Percentiles rank a stretch among this genome's conserved stretches.
phyloP scores from a whole-genome alignment of 495 filamentous ascomycete genomes.

The Bryoglossum gracile region DNA sequence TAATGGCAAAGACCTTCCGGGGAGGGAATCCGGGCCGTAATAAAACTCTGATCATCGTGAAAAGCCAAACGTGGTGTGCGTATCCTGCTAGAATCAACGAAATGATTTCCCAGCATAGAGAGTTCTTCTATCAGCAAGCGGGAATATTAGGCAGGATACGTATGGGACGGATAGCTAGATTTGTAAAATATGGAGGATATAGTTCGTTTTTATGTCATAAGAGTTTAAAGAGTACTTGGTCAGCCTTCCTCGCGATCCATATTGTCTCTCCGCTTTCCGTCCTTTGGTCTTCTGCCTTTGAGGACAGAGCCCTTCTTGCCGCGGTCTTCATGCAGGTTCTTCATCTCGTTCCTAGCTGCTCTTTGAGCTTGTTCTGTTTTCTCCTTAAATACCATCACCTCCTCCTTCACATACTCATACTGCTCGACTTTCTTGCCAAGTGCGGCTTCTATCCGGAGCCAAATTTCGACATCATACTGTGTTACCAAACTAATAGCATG shows the following conservation, averaged over 20 bases:
- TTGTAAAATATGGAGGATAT: too few species aligned
- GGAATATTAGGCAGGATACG: too few species aligned
- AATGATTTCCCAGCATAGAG: too few species aligned
- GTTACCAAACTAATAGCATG: slow-evolving; percentile 73
- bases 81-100: too few species aligned
- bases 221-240: too few species aligned
- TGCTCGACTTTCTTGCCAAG: slow-evolving; percentile 68
- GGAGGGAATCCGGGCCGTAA: too few species aligned
- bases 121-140: too few species aligned
- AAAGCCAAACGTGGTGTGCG: too few species aligned
- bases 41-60: too few species aligned
- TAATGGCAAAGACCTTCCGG: too few species aligned
- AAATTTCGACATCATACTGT: slow-evolving; percentile 90
- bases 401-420: slow-evolving; percentile 64
- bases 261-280: slow-evolving; percentile 50
- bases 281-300: slow-evolving; percentile 40
- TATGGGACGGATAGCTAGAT: too few species aligned
- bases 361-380: slow-evolving; percentile 80
- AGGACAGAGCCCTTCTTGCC: slow-evolving; percentile 56
- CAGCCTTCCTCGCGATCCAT: slow-evolving; percentile 85
- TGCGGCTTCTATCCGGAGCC: slow-evolving; percentile 73
- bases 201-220: too few species aligned
- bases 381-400: slow-evolving; percentile 77
- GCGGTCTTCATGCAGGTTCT: slow-evolving; percentile 68
- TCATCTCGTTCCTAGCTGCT: slow-evolving; percentile 75